A percentile compares a stretch with the other conserved stretches of the same genome.
Evolutionary conservation across 305 asterid genomes (phyloP).

Genomic region (Rubia balearica): DNA sequence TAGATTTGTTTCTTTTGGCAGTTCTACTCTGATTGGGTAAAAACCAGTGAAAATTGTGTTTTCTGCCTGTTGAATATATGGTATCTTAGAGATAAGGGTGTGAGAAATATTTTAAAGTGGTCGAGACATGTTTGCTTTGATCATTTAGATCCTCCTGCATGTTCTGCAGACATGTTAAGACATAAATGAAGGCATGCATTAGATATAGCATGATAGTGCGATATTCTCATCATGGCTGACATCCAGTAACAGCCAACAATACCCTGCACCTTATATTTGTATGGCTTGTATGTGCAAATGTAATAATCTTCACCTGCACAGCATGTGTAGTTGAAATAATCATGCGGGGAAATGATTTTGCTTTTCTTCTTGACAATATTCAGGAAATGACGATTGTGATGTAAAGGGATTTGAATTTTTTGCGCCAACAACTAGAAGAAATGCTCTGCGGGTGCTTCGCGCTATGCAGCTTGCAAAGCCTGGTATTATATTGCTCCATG

Average conservation of each 20-base stretch:
- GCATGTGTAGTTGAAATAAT: too few relatives aligned
- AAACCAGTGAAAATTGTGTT: not conserved
- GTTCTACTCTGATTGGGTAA: not conserved
- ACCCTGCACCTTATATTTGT: too few relatives aligned
- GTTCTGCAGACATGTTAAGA: not conserved
- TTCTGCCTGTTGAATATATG: not conserved
- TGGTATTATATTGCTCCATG: conserved; percentile 41
- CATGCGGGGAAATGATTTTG: conserved; percentile 2
- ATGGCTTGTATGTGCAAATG: not conserved
- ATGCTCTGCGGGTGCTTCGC: conserved; percentile 88
- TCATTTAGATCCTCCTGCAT: not conserved
- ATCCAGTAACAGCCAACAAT: too few relatives aligned
- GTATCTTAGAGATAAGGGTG: not conserved
- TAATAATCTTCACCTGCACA: not conserved
- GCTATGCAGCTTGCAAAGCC: conserved; percentile 98
- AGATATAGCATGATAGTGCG: too few relatives aligned
- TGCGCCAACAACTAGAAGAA: conserved; percentile 90
- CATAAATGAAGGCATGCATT: too few relatives aligned
- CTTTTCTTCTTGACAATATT: conserved; percentile 6
- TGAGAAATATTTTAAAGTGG: not conserved
- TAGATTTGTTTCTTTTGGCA: not conserved
- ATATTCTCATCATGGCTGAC: too few relatives aligned
- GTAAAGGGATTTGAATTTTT: conserved; percentile 63
- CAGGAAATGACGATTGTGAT: conserved; percentile 46
- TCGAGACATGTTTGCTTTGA: not conserved